These are phyloP conservation scores for Brassica cretica DNA, from an alignment of 345 rosid genomes.

Conservation along the genomic window DNA sequence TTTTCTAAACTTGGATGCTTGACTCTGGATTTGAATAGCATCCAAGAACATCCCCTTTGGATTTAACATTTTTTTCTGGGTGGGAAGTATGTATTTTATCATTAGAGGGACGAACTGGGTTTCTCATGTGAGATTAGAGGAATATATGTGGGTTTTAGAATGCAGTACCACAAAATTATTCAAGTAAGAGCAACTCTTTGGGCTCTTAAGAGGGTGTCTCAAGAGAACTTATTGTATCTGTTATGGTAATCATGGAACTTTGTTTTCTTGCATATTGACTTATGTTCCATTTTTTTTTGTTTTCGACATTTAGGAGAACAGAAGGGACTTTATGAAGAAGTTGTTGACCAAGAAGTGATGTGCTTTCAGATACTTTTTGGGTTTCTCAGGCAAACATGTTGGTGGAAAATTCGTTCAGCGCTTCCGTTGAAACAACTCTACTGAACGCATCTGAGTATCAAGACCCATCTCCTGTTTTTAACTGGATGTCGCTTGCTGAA, in stretches of 20 bases:
- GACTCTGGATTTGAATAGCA: constrained; percentile 4
- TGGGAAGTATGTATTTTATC: neutral
- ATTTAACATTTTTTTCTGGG: neutral
- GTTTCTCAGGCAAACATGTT: constrained; percentile 41
- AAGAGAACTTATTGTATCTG: neutral
- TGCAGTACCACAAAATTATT: neutral
- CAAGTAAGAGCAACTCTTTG: constrained; percentile 4
- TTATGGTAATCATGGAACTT: constrained; percentile 6
- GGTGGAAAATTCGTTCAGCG: constrained; percentile 43
- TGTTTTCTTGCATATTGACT: constrained; percentile 27
- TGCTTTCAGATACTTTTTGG: constrained; percentile 34
- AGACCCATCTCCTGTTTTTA: constrained; percentile 38
- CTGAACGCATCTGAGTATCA: constrained; percentile 44
- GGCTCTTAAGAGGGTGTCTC: neutral
- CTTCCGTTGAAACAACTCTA: constrained; percentile 44
- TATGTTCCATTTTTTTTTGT: constrained; percentile 28
- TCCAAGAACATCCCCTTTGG: neutral
- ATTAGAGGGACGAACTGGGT: neutral
- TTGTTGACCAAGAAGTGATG: constrained; percentile 24
- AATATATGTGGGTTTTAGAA: constrained; percentile 1
- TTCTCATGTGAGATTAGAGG: constrained; percentile 8
- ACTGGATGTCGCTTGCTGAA: constrained; percentile 43
- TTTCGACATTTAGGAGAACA: neutral
- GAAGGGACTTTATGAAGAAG: constrained; percentile 14
- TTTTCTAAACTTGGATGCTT: constrained; percentile 16